Conservation (phyloP, 2,329 filamentous ascomycete genomes). For the Cercospora nicotianae region DNA sequence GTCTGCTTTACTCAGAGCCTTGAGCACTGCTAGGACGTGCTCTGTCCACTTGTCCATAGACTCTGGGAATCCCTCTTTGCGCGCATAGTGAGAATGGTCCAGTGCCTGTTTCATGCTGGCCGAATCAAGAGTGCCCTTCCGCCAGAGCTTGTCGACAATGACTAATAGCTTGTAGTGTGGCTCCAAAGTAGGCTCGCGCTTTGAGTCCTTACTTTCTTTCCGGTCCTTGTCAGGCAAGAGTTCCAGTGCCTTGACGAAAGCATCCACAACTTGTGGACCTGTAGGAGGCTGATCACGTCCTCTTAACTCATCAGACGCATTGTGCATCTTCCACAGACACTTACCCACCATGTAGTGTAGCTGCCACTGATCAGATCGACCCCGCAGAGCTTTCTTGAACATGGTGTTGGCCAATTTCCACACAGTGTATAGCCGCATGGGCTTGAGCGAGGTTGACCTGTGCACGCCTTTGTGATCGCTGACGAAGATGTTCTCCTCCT, state of each 20-base stretch:
- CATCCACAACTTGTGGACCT: conserved; percentile 54
- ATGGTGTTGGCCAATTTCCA: conserved; percentile 66
- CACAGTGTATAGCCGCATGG: conserved; percentile 59
- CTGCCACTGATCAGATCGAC: conserved; percentile 64
- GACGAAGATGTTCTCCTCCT: conserved; percentile 62
- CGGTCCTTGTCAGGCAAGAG: conserved; percentile 51
- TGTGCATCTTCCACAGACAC: conserved; percentile 70
- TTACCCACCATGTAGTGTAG: conserved; percentile 70
- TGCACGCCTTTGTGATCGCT: conserved; percentile 45
- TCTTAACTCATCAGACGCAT: conserved; percentile 37
- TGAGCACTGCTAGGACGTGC: conserved; percentile 64
- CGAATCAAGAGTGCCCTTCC: conserved; percentile 44
- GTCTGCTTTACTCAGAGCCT: conserved; percentile 66
- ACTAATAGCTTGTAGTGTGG: conserved; percentile 91
- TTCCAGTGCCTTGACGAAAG: conserved; percentile 61
- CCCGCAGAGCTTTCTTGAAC: conserved; percentile 59
- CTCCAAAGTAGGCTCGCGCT: conserved; percentile 78
- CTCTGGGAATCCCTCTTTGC: conserved; percentile 50
- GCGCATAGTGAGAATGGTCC: conserved; percentile 56
- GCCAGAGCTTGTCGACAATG: conserved; percentile 77
- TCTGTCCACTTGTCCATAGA: conserved; percentile 56
- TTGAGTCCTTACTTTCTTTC: conserved; percentile 57
- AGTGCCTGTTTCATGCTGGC: conserved; percentile 53
- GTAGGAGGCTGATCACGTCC: conserved; percentile 33
- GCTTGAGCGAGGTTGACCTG: conserved; percentile 60